Evolutionary conservation across 768 basidiomycete genomes (phyloP).

Genomic region (Tulasnella sp.): DNA sequence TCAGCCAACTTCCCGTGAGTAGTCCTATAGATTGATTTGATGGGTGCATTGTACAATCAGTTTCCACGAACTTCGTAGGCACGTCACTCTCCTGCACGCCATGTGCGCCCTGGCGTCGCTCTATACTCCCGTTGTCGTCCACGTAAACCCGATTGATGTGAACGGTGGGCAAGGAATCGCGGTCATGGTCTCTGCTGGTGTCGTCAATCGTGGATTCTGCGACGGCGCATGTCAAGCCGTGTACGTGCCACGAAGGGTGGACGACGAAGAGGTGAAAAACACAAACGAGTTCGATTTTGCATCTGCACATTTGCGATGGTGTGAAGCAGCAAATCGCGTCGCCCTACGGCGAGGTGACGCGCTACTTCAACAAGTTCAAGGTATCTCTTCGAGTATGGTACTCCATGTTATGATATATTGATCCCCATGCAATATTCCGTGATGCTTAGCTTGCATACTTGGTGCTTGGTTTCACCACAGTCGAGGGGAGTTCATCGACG

Average conservation of each 20-base stretch:
- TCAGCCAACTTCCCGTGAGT: conserved; percentile 13
- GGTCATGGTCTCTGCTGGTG: background rate
- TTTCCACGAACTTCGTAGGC: background rate
- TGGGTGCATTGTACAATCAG: no score
- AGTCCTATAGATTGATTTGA: background rate
- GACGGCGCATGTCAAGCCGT: background rate
- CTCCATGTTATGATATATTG: background rate
- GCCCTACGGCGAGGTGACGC: conserved; percentile 2
- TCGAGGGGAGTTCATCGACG: conserved; percentile 1
- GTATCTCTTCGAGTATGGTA: background rate
- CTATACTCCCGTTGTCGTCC: conserved; percentile 10
- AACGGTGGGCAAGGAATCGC: background rate
- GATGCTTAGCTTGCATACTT: background rate
- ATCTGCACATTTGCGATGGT: background rate
- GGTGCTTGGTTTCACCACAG: conserved; percentile 9
- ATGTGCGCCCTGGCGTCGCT: conserved; percentile 18
- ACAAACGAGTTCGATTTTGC: background rate
- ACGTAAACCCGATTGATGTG: background rate
- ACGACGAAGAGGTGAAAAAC: background rate
- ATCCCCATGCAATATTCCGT: background rate
- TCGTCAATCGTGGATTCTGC: background rate
- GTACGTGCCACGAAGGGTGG: background rate
- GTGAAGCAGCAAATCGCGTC: background rate
- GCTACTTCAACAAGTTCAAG: conserved; percentile 8
- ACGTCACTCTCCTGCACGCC: conserved; percentile 17